These are phyloP conservation scores for Botryotinia narcissicola DNA, from an alignment of 2,329 filamentous ascomycete species.

Conservation along the genomic window DNA sequence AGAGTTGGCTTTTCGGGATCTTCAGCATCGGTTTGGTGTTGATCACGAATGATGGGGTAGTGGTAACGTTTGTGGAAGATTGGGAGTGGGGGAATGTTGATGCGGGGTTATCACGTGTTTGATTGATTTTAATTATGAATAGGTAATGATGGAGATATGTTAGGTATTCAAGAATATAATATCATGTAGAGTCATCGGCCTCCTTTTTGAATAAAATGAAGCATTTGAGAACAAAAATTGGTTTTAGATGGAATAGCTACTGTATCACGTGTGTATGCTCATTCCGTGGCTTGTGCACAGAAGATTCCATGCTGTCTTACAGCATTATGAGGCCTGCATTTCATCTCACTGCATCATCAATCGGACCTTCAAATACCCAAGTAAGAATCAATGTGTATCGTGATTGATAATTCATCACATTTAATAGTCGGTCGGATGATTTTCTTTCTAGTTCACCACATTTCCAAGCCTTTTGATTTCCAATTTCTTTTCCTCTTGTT, in stretches of 20 bases:
- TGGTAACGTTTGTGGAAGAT: neutral
- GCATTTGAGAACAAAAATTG: neutral
- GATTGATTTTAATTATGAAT: too few species aligned
- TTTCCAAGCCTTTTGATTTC: neutral
- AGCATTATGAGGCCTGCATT: constrained; percentile 4
- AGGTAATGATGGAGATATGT: neutral
- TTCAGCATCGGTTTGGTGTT: neutral
- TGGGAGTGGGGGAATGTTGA: neutral
- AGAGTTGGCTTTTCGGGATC: neutral
- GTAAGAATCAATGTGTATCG: neutral
- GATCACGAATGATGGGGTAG: neutral
- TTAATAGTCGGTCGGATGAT: neutral
- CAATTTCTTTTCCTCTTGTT: neutral
- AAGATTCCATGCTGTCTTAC: constrained; percentile 9
- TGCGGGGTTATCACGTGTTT: neutral
- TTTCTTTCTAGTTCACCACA: neutral
- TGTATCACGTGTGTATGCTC: neutral
- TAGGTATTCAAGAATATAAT: neutral
- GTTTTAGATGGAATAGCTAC: neutral
- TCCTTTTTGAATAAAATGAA: too few species aligned
- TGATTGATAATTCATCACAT: constrained; percentile 1
- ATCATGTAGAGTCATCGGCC: neutral
- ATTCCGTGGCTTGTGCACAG: constrained; percentile 5
- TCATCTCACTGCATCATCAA: constrained; percentile 8
- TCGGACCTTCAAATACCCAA: neutral